These are phyloP conservation scores for Boletus barrowsii DNA, from an alignment of 768 basidiomycete species.

Conservation along the genomic window DNA sequence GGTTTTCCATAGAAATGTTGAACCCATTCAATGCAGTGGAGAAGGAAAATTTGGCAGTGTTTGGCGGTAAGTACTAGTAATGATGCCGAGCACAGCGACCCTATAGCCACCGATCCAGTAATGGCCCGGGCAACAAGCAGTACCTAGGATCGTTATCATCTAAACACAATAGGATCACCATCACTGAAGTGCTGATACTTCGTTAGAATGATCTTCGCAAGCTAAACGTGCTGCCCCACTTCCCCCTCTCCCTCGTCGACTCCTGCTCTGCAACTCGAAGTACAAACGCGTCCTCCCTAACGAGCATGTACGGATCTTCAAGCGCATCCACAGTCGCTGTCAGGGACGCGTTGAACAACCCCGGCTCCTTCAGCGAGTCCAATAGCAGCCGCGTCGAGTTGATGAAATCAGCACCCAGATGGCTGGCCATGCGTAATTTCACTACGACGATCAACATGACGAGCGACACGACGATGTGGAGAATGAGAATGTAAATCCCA, in stretches of 20 bases:
- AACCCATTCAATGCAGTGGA: slow-evolving; percentile 12
- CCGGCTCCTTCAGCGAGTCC: slow-evolving; percentile 10
- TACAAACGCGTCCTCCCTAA: not conserved
- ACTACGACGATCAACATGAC: slow-evolving; percentile 7
- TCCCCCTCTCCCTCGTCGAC: too few species aligned
- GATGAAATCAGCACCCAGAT: slow-evolving; percentile 8
- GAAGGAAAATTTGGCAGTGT: not conserved
- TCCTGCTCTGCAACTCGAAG: too few species aligned
- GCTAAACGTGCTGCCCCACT: too few species aligned
- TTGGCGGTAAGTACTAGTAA: not conserved
- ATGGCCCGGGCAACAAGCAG: too few species aligned
- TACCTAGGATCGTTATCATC: too few species aligned
- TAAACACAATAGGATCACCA: too few species aligned
- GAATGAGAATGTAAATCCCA: slow-evolving; percentile 5
- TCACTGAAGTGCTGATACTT: too few species aligned
- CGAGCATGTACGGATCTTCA: slow-evolving; percentile 7
- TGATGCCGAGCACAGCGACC: too few species aligned
- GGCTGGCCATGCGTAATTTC: slow-evolving; percentile 3
- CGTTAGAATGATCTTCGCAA: too few species aligned
- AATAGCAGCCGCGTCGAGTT: slow-evolving; percentile 10
- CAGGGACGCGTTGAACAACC: slow-evolving; percentile 12
- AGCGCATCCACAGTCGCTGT: not conserved
- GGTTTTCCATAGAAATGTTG: slow-evolving; percentile 11
- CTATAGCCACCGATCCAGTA: too few species aligned
- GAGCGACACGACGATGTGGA: slow-evolving; percentile 10